Percentiles rank a stretch among this genome's conserved stretches.
Conservation (phyloP, 1,284 basidiomycete genomes). For the Apiotrichum laibachii region DNA sequence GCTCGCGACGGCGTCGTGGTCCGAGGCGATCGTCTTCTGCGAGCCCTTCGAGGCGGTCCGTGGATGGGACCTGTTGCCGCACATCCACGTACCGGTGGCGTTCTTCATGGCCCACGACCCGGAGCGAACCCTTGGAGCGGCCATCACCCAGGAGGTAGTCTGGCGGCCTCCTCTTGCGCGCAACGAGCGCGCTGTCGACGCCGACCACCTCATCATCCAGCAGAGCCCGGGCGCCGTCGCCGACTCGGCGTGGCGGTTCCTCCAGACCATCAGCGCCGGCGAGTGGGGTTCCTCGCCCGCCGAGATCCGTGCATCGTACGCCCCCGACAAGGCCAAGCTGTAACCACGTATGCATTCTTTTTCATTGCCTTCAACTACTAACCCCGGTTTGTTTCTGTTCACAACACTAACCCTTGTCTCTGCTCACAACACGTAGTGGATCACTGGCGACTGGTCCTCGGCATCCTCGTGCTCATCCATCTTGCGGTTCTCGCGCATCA, state of each 20-base stretch:
- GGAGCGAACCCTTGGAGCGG: slow-evolving; percentile 28
- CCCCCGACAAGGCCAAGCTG: slow-evolving; percentile 1
- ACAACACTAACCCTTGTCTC: too few relatives aligned
- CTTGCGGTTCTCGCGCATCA: slow-evolving; percentile 25
- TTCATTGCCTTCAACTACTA: too few relatives aligned
- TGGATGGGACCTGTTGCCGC: slow-evolving; percentile 31
- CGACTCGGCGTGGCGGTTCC: slow-evolving; percentile 30
- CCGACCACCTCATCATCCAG: slow-evolving; percentile 41
- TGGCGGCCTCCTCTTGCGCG: slow-evolving; percentile 29
- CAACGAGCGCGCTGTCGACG: slow-evolving; percentile 33
- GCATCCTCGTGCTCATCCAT: slow-evolving; percentile 9
- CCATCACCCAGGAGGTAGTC: slow-evolving; percentile 27
- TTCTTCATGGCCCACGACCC: slow-evolving; percentile 30
- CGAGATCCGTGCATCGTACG: slow-evolving; percentile 8
- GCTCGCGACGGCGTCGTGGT: slow-evolving; percentile 32
- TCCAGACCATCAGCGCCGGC: slow-evolving; percentile 19
- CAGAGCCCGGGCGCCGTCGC: slow-evolving; percentile 38
- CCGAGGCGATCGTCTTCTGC: slow-evolving; percentile 31
- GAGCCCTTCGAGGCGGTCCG: slow-evolving; percentile 30
- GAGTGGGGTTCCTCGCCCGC: slow-evolving; percentile 6
- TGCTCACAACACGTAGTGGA: slow-evolving; percentile 5
- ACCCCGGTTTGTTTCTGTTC: too few relatives aligned
- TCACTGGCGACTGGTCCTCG: neutral
- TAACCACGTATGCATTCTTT: neutral
- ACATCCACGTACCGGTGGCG: slow-evolving; percentile 30